phyloP scores from a whole-genome alignment of 352 stramenopile genomes.

The Phytophthora chlamydospora region DNA sequence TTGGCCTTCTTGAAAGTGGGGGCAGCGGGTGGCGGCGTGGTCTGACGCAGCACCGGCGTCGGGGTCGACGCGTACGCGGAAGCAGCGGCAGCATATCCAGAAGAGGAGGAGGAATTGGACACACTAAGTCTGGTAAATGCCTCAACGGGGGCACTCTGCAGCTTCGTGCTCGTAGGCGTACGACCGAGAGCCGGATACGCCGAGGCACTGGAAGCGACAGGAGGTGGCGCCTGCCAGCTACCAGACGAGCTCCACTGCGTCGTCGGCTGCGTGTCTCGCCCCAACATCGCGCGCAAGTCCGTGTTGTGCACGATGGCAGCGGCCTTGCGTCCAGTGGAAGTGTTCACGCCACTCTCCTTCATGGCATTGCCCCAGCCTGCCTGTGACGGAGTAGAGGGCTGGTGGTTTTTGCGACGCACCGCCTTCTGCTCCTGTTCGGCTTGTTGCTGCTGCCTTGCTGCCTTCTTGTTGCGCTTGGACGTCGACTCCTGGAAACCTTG shows the following conservation, averaged over 20 bases:
- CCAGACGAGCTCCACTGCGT: constrained; percentile 59
- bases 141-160: constrained; percentile 59
- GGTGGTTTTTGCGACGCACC: constrained; percentile 26
- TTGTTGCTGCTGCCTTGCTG: constrained; percentile 27
- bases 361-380: constrained; percentile 79
- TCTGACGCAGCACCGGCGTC: constrained; percentile 33
- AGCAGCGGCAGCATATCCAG: constrained; percentile 40
- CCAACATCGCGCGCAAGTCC: constrained; percentile 48
- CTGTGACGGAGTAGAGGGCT: constrained; percentile 42
- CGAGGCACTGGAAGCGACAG: constrained; percentile 21
- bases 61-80: constrained; percentile 41
- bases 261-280: constrained; percentile 41
- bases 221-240: constrained; percentile 51
- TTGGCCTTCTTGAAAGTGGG: constrained; percentile 53
- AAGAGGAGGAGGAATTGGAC: constrained; percentile 31
- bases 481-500: constrained; percentile 50
- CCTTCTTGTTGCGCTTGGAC: constrained; percentile 57
- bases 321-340: constrained; percentile 28
- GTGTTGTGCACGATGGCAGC: constrained; percentile 71
- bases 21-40: constrained; percentile 25
- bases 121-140: constrained; percentile 58
- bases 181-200: constrained; percentile 29
- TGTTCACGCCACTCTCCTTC: constrained; percentile 62
- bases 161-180: constrained; percentile 62
- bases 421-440: constrained; percentile 31